phyloP scores from a whole-genome alignment of 2,329 filamentous ascomycete genomes.

The Cladophialophora exuberans region DNA sequence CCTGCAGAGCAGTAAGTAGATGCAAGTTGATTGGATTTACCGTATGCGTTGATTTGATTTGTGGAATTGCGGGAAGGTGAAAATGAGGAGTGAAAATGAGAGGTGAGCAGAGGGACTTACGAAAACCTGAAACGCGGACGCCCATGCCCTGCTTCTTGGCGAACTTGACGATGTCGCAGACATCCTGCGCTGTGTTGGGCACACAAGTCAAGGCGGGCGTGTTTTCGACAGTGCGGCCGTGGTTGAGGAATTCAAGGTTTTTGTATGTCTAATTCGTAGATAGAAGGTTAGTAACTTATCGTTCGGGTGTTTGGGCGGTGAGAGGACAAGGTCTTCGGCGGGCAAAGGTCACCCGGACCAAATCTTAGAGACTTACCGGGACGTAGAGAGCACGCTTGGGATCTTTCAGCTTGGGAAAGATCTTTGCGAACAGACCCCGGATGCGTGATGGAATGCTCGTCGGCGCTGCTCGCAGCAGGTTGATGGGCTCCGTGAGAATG shows the following conservation, averaged over 20 bases:
- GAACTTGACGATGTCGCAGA: conserved; percentile 28
- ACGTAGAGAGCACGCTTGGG: conserved; percentile 25
- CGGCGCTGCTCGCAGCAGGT: conserved; percentile 19
- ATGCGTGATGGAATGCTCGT: conserved; percentile 28
- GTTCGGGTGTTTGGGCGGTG: no score
- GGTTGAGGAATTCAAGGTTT: conserved; percentile 26
- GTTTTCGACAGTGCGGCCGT: conserved; percentile 23
- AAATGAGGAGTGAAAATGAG: no score
- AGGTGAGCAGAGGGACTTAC: conserved; percentile 21
- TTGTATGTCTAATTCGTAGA: conserved; percentile 21
- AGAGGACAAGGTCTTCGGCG: no score
- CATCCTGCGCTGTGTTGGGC: conserved; percentile 26
- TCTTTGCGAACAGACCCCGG: conserved; percentile 18
- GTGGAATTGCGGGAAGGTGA: no score
- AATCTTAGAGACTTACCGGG: conserved; percentile 18
- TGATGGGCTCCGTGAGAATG: conserved; percentile 18
- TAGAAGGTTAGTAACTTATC: neutral
- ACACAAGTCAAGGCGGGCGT: conserved; percentile 27
- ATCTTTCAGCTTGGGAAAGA: conserved; percentile 20
- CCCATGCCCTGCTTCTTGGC: conserved; percentile 29
- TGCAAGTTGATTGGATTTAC: neutral
- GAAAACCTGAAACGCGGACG: conserved; percentile 26
- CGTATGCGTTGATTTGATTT: no score
- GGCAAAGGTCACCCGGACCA: no score
- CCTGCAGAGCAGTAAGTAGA: conserved; percentile 15